phyloP scores from a whole-genome alignment of 495 filamentous ascomycete species.

The Aspergillus sclerotioniger region DNA sequence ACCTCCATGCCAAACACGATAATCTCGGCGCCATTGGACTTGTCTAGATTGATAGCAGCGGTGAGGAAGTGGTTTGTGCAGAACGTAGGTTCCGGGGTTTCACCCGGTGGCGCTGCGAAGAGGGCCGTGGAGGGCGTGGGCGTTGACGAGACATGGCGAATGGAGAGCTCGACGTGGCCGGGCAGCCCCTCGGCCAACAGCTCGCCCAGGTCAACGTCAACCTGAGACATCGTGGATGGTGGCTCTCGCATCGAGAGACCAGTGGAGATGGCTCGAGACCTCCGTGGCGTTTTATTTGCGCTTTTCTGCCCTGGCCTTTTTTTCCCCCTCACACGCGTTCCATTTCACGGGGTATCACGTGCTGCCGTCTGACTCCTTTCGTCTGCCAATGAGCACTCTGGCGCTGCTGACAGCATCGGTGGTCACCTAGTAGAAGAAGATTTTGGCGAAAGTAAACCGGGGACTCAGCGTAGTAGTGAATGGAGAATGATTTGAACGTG shows the following conservation, averaged over 20 bases:
- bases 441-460: too few relatives aligned
- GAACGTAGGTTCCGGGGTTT: slow-evolving; percentile 70
- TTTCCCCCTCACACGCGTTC: slow-evolving; percentile 9
- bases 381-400: too few relatives aligned
- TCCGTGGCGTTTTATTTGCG: background rate
- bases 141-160: slow-evolving; percentile 87
- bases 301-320: background rate
- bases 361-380: slow-evolving; percentile 6
- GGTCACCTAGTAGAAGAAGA: too few relatives aligned
- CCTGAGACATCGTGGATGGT: slow-evolving; percentile 27
- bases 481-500: too few relatives aligned
- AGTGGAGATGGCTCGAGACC: background rate
- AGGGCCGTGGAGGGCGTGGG: slow-evolving; percentile 70
- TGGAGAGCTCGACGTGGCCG: slow-evolving; percentile 61
- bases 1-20: slow-evolving; percentile 68
- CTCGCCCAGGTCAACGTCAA: slow-evolving; percentile 40
- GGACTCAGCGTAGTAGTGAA: too few relatives aligned
- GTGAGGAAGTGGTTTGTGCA: slow-evolving; percentile 86
- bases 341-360: slow-evolving; percentile 18
- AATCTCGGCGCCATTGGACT: slow-evolving; percentile 38
- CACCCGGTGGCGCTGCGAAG: slow-evolving; percentile 72
- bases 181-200: slow-evolving; percentile 70
- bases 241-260: slow-evolving; percentile 14
- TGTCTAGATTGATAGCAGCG: slow-evolving; percentile 50
- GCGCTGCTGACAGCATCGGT: background rate